phyloP scores from a whole-genome alignment of 345 rosid genomes.

The Sisymbrium irio region DNA sequence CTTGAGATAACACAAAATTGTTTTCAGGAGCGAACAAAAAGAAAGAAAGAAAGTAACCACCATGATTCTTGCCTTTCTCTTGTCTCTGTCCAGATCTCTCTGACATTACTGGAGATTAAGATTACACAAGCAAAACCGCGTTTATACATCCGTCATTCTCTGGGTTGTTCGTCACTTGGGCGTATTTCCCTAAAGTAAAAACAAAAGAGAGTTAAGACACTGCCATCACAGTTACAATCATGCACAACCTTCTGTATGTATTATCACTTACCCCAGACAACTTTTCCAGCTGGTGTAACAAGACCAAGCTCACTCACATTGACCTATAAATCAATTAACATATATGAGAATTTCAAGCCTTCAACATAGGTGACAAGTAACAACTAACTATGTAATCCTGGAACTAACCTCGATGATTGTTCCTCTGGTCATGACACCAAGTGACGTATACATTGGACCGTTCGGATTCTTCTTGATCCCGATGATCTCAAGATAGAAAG shows the following conservation, averaged over 20 bases:
- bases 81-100: not conserved
- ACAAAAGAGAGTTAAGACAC: not conserved
- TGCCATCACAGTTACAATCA: not conserved
- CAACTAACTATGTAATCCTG: not conserved
- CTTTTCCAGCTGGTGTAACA: constrained; percentile 91
- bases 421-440: constrained; percentile 91
- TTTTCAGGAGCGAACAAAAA: not conserved
- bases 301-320: constrained; percentile 94
- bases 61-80: not conserved
- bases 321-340: constrained; percentile 47
- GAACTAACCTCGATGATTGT: constrained; percentile 75
- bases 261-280: constrained; percentile 76
- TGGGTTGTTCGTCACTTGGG: constrained; percentile 94
- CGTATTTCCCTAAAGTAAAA: constrained; percentile 73
- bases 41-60: not conserved
- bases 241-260: not conserved
- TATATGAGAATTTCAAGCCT: not conserved
- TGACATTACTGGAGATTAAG: not conserved
- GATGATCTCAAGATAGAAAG: constrained; percentile 82
- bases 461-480: constrained; percentile 92
- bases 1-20: not conserved
- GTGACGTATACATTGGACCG: constrained; percentile 89
- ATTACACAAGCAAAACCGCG: constrained; percentile 78
- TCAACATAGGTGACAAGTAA: not conserved
- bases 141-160: constrained; percentile 91